phyloP scores from a whole-genome alignment of 73 alveolate species.

The Paramecium tetraurelia region DNA sequence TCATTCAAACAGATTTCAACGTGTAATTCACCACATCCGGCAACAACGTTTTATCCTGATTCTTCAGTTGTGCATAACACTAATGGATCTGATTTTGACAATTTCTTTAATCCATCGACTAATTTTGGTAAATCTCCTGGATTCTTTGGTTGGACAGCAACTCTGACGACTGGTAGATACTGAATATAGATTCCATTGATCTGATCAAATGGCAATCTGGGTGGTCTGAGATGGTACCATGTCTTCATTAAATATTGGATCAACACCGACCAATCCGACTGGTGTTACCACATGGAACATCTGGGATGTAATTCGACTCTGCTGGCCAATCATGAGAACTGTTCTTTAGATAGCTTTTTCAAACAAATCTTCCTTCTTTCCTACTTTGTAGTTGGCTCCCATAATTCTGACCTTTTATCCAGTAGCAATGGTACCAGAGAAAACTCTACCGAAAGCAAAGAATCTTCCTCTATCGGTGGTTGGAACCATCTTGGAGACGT shows the following conservation, averaged over 20 bases:
- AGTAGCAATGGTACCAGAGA: conserved; percentile 96
- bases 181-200: conserved; percentile 97
- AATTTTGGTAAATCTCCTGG: conserved; percentile 97
- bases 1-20: conserved; percentile 97
- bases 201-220: conserved; percentile 94
- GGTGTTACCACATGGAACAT: conserved; percentile 99
- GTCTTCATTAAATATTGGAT: conserved; percentile 92
- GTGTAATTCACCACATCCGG: conserved; percentile 99
- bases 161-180: conserved; percentile 99
- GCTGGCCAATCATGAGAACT: conserved; percentile 92
- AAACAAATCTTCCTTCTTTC: conserved; percentile 94
- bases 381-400: conserved; percentile 99
- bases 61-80: conserved; percentile 92
- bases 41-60: conserved; percentile 95
- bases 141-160: conserved; percentile 97
- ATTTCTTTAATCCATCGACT: conserved; percentile 97
- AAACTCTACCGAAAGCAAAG: conserved; percentile 99
- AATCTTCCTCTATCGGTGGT: conserved; percentile 97
- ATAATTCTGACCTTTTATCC: conserved; percentile 99
- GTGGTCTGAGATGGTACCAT: conserved; percentile 96
- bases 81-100: conserved; percentile 96
- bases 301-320: conserved; percentile 92
- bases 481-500: conserved; percentile 99
- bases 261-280: conserved; percentile 96
- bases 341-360: conserved; percentile 95